phyloP scores from a whole-genome alignment of 1,284 basidiomycete genomes.

The Pseudozyma hubeiensis region DNA sequence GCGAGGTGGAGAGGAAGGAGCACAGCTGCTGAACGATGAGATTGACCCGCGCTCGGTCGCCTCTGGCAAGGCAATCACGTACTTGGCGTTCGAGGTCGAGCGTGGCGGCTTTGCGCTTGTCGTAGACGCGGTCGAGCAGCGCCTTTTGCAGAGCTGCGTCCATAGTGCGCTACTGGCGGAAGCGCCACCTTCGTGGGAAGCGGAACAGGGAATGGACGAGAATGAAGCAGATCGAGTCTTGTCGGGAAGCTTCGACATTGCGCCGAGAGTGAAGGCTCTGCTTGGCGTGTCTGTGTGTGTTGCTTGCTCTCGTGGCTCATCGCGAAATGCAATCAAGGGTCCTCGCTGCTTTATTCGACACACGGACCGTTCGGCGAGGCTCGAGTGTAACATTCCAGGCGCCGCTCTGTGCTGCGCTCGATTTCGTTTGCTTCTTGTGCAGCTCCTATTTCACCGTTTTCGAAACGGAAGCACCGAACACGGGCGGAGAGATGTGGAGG shows the following conservation, averaged over 20 bases:
- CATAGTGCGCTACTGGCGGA: conserved; percentile 19
- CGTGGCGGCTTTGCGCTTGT: conserved; percentile 94
- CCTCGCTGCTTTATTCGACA: too few species aligned
- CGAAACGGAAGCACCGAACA: background rate
- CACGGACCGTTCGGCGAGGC: too few species aligned
- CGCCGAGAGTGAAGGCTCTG: too few species aligned
- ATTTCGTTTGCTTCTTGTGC: background rate
- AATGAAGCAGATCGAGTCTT: too few species aligned
- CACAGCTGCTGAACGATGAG: conserved; percentile 94
- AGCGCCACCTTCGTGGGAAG: background rate
- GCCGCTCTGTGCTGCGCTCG: background rate
- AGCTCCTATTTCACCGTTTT: background rate
- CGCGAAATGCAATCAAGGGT: too few species aligned
- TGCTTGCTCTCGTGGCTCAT: too few species aligned
- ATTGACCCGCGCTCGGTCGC: conserved; percentile 83
- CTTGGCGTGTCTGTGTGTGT: too few species aligned
- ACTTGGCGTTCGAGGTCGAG: conserved; percentile 96
- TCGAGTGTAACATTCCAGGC: too few species aligned
- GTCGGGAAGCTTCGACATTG: too few species aligned
- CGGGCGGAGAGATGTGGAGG: conserved; percentile 9
- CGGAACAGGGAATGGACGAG: too few species aligned
- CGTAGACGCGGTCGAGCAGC: conserved; percentile 74
- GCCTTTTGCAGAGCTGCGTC: conserved; percentile 64
- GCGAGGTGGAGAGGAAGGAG: conserved; percentile 71
- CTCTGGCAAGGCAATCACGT: conserved; percentile 83